Evolutionary conservation across 176 grass and related monocot species (phyloP).

Genomic region (Musa troglodytarum): DNA sequence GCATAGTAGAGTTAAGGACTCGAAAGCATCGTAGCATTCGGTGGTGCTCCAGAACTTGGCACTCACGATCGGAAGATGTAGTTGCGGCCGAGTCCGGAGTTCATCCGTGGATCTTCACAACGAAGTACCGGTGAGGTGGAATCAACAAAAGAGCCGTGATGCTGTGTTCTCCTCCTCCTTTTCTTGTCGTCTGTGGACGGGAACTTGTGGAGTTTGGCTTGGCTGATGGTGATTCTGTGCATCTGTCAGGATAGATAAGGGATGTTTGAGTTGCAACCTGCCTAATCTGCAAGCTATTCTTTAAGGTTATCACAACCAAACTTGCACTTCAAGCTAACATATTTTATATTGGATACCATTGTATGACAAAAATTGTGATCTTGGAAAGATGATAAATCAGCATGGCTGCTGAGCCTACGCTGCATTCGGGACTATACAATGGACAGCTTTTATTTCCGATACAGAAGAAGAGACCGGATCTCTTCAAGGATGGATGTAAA

Average conservation of each 20-base stretch:
- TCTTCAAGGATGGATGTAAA: no score
- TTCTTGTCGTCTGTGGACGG: background rate
- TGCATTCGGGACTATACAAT: no score
- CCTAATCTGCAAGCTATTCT: background rate
- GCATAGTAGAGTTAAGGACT: background rate
- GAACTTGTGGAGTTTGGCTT: constrained; percentile 2
- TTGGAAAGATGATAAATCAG: no score
- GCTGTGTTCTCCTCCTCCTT: background rate
- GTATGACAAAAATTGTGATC: no score
- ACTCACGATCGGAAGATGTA: background rate
- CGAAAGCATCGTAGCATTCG: background rate
- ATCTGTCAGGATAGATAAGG: background rate
- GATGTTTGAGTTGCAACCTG: background rate
- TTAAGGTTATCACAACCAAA: background rate
- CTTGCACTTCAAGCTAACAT: no score
- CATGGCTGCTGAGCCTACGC: no score
- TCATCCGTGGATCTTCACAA: background rate
- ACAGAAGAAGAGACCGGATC: no score
- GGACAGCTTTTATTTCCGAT: no score
- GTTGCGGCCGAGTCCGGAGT: background rate
- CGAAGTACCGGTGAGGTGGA: background rate
- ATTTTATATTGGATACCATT: no score
- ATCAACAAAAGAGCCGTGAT: background rate
- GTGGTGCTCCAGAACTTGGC: background rate
- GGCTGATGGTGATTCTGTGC: constrained; percentile 9